These are phyloP conservation scores for Blastobotrys americana DNA, from an alignment of 805 yeast species.

Conservation along the genomic window DNA sequence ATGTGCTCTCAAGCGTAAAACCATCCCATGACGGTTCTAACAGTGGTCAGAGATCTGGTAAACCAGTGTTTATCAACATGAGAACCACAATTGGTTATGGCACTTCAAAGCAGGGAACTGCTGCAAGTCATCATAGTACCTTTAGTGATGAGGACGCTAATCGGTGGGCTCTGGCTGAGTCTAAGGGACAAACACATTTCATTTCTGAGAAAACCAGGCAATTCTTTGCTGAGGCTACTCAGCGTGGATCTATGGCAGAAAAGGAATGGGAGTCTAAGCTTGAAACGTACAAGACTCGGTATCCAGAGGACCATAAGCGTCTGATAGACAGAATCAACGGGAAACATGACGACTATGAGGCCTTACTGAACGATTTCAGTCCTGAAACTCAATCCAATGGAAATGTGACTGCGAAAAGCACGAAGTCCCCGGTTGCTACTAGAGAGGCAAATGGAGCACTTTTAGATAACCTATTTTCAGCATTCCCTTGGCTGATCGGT, in stretches of 20 bases:
- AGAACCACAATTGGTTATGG: constrained; percentile 32
- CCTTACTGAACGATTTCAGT: constrained; percentile 70
- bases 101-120: constrained; percentile 28
- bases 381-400: too few relatives aligned
- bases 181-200: constrained; percentile 29
- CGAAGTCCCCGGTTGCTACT: constrained; percentile 34
- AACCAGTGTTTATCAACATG: constrained; percentile 33
- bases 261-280: constrained; percentile 27
- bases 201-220: constrained; percentile 28
- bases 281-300: constrained; percentile 20
- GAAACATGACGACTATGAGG: constrained; percentile 29
- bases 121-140: constrained; percentile 33
- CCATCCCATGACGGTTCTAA: too few relatives aligned
- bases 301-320: constrained; percentile 28
- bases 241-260: constrained; percentile 23
- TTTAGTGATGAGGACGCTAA: constrained; percentile 28
- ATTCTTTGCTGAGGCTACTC: constrained; percentile 25
- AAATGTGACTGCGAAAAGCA: too few relatives aligned
- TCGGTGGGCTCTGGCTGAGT: constrained; percentile 49
- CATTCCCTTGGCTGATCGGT: constrained; percentile 27
- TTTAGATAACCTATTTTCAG: constrained; percentile 26
- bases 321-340: constrained; percentile 27
- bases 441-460: constrained; percentile 29
- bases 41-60: constrained; percentile 17
- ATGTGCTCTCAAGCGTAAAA: constrained; percentile 32